Percentiles rank a stretch among this genome's conserved stretches.
Evolutionary conservation across 2,329 filamentous ascomycete genomes (phyloP).

Genomic region (Diplodia sapinea): DNA sequence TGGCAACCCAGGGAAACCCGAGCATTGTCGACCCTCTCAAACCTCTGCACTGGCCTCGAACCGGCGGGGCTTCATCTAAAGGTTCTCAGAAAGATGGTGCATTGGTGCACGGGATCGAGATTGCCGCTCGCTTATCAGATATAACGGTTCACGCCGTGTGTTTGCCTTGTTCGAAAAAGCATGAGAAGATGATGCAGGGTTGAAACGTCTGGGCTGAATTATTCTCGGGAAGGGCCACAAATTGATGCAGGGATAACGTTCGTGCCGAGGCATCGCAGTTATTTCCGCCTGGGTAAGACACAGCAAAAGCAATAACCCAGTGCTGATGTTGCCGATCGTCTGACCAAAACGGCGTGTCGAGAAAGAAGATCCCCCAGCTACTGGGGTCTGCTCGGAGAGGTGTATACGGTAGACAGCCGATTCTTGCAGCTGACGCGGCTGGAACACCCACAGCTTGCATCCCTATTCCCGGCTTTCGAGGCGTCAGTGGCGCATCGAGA

Average conservation of each 20-base stretch:
- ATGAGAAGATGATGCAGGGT: background rate
- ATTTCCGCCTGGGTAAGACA: background rate
- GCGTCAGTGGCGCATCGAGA: no score
- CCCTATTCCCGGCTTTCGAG: background rate
- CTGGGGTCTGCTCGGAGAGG: background rate
- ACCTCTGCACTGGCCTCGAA: background rate
- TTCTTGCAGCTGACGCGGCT: background rate
- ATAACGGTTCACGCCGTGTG: background rate
- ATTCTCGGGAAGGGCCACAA: background rate
- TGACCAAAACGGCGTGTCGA: background rate
- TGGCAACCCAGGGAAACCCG: background rate
- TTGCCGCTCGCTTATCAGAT: background rate
- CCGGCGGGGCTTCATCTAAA: no score
- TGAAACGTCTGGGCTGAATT: background rate
- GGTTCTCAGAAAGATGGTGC: no score
- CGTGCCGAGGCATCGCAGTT: background rate
- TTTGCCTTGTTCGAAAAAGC: background rate
- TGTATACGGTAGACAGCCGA: background rate
- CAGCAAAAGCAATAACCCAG: conserved; percentile 4
- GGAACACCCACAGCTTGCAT: background rate
- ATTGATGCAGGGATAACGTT: background rate
- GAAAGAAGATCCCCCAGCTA: background rate
- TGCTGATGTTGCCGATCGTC: background rate
- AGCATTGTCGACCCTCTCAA: background rate
- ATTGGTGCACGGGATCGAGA: background rate